Evolutionary conservation across 2,329 filamentous ascomycete genomes (phyloP), one percentile per base, ranked within the genome.

Genomic region (Ambrosiella cleistominuta): DNA sequence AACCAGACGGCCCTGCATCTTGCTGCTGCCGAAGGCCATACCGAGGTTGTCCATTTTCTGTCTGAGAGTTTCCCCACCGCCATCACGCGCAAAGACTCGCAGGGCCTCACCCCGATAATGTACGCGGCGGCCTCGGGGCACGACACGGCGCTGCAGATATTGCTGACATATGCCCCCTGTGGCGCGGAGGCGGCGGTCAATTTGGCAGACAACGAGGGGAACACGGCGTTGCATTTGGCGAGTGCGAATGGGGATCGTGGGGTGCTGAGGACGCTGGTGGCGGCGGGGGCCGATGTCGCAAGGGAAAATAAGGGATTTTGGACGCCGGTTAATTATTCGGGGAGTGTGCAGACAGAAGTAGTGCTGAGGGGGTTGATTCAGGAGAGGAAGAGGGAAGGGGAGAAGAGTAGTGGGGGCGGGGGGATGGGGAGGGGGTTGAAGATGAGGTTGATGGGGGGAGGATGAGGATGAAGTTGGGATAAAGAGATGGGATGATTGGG

Each of bases 181-280:
- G 78, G 78, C 12, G 72, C 77, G 0, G 68, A 69, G 19, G 71
- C 72, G 0, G 76, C 78, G 2, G 75, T 86, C 6, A 73, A 74
- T 51, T 72, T 75, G 37, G 73, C 75, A 3, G 88, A 95, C 65
- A 65, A 75, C 1, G 78, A 85, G 60, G 88, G 88, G n/a, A 93
- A 94, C 67, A 94, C 88, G 1, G 86, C 88, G 0, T 73, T 95
- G 49, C 88, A 95, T 70, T 89, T 93, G 70, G 89, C 89, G 11
- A 88, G 82, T 65, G 85, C 85, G 51, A 86, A 86, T 65, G 88
- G 88, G 1, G 85, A 91, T 64, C 69, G 94, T 51, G 80, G 89
- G 57, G 85, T 87, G 0, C 71, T 94, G 57, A 76, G 88, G 49
- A 85, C 88, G 40, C 73, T 95, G 57, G 75, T 95, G 11, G 82